A percentile compares a stretch with the other conserved stretches of the same genome.
Conservation (phyloP, 2,329 filamentous ascomycete genomes). For the Domatiomyces catenatus region DNA sequence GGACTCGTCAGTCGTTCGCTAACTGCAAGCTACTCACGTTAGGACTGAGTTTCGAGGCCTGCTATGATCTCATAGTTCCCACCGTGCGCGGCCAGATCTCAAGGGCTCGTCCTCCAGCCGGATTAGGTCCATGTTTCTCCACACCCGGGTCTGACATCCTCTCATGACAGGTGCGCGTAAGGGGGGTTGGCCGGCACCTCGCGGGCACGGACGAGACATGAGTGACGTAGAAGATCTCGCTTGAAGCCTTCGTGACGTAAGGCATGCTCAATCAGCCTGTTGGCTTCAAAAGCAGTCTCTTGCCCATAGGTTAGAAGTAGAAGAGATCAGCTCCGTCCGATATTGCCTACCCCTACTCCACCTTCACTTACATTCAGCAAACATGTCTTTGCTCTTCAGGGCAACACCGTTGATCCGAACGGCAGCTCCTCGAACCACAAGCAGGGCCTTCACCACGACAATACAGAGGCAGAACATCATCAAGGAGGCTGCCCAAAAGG, state of each 20-base stretch:
- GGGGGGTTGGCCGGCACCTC: too few relatives aligned
- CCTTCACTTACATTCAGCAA: constrained; percentile 1
- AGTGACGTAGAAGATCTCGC: not conserved
- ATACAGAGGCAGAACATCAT: constrained; percentile 33
- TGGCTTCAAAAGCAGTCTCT: not conserved
- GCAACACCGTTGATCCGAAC: constrained; percentile 18
- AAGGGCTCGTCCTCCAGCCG: too few relatives aligned
- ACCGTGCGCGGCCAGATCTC: too few relatives aligned
- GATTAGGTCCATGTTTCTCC: too few relatives aligned
- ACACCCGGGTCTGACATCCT: too few relatives aligned
- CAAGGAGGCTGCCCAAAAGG: constrained; percentile 44
- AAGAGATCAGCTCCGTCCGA: too few relatives aligned
- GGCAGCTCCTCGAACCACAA: constrained; percentile 14
- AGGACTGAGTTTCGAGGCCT: not conserved
- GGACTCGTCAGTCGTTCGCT: not conserved
- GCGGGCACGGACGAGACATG: too few relatives aligned
- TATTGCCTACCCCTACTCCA: not conserved
- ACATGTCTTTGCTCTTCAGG: constrained; percentile 25
- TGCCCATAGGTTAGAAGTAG: not conserved
- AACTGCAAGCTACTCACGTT: not conserved
- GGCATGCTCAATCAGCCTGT: not conserved
- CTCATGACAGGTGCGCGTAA: too few relatives aligned
- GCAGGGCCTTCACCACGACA: constrained; percentile 37
- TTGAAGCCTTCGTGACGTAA: not conserved
- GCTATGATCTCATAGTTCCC: not conserved